Evolutionary conservation across 2,329 filamentous ascomycete species (phyloP), one percentile per base, ranked within the genome.

Genomic region (Exserohilum rostratum): DNA sequence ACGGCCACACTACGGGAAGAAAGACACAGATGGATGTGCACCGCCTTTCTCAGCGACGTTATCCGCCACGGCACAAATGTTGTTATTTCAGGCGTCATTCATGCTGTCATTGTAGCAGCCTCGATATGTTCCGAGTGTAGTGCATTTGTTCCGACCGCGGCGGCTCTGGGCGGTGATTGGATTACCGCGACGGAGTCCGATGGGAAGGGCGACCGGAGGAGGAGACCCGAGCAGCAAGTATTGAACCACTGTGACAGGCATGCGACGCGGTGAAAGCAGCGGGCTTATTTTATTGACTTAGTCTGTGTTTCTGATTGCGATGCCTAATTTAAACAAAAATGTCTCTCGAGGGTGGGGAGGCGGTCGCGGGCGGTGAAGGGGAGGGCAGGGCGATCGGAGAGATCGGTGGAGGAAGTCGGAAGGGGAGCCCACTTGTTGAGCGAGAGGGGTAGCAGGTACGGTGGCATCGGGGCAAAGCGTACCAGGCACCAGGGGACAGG

Each of bases 191-290:
- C 63, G 65, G 65, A 67, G 54, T 67, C 61, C 63, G 65, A 58
- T 51, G 50, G 53, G 42, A 46, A 33, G 39, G 22, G 25, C 39
- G 22, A 30, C 52, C 55, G 58, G 58, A 55, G 61, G 65, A 58
- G 65, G 65, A 65, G 65, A 66, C 50, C 65, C 65, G 65, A 57
- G 47, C 55, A 58, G 46, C 29, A 51, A n/a, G 40, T 29, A 29
- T 45, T 39, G 49, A 29, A 45, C 17, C 34, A n/a, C 35, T 18
- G 25, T 43, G 47, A 35, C 35, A 39, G 7, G 33, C 31, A 38
- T 18, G 31, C 30, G 18, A 22, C 27, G 38, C 22, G 18, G 31
- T 20, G 37, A 47, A 30, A 51, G 12, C 12, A 37, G 9, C 20
- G 22, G 44, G 37, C 39, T 42, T 46, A 33, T 7, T 35, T 34